phyloP scores from a whole-genome alignment of 169 alveolate genomes.

The Plasmodium gaboni region DNA sequence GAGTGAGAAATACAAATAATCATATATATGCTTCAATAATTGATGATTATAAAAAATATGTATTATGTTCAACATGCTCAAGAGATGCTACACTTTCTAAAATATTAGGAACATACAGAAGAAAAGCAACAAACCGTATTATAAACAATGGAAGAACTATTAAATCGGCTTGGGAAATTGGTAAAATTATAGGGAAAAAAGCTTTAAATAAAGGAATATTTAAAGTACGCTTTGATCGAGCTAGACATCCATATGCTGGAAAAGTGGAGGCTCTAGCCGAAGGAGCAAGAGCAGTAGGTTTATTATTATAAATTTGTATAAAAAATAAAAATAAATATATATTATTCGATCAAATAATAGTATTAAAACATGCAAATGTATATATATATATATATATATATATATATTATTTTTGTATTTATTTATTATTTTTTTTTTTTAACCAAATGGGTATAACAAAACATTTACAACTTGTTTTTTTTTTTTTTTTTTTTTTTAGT shows the following conservation, averaged over 20 bases:
- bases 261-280: conserved; percentile 86
- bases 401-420: background rate
- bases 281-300: conserved; percentile 87
- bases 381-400: background rate
- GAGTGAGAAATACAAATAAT: conserved; percentile 79
- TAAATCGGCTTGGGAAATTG: conserved; percentile 84
- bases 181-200: conserved; percentile 80
- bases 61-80: conserved; percentile 80
- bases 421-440: too few species aligned
- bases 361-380: background rate
- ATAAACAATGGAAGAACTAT: conserved; percentile 83
- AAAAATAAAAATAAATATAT: background rate
- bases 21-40: conserved; percentile 84
- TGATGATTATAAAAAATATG: conserved; percentile 79
- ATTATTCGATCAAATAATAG: background rate
- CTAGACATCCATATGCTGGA: conserved; percentile 82
- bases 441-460: too few species aligned
- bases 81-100: conserved; percentile 71
- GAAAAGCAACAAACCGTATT: conserved; percentile 76
- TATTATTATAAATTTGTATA: conserved; percentile 48
- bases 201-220: conserved; percentile 83
- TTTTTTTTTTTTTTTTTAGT: too few species aligned
- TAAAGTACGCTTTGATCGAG: conserved; percentile 82
- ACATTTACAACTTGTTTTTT: too few species aligned
- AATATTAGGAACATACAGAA: conserved; percentile 81